Evolutionary conservation across 441 rosid genomes (phyloP).

Genomic region (Viola pubescens): DNA sequence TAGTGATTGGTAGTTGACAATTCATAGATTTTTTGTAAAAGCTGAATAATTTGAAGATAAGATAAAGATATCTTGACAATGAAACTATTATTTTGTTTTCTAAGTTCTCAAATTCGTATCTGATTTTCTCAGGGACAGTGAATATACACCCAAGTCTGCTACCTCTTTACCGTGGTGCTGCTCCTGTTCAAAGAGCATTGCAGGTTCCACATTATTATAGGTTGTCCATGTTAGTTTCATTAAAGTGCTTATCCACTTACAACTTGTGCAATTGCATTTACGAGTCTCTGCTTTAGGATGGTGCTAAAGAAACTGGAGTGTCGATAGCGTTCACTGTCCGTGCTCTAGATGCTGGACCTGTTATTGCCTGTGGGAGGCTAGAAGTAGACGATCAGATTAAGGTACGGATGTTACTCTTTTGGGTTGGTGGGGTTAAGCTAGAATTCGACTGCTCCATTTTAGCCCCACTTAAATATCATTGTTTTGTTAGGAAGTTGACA

Average conservation of each 20-base stretch:
- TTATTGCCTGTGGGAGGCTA: slow-evolving; percentile 51
- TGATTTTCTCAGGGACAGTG: slow-evolving; percentile 61
- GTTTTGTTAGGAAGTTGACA: neutral
- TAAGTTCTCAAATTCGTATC: neutral
- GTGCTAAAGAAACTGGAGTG: slow-evolving; percentile 81
- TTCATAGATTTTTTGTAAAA: neutral
- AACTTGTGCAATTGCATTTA: slow-evolving; percentile 18
- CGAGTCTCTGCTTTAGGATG: slow-evolving; percentile 49
- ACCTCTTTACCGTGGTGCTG: slow-evolving; percentile 87
- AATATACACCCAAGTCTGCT: slow-evolving; percentile 90
- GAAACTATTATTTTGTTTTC: neutral
- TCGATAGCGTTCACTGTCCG: slow-evolving; percentile 81
- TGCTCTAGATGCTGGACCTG: slow-evolving; percentile 87
- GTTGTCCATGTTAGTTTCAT: slow-evolving; percentile 3
- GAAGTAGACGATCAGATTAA: slow-evolving; percentile 71
- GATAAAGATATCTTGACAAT: neutral
- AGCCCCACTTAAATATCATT: neutral
- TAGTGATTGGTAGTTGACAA: neutral
- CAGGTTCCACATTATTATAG: slow-evolving; percentile 36
- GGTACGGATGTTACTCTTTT: slow-evolving; percentile 30
- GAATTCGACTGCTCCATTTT: too few species aligned
- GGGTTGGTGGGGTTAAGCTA: neutral
- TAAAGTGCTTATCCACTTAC: slow-evolving; percentile 13
- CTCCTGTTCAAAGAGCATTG: slow-evolving; percentile 89
- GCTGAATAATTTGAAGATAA: neutral